Conservation (phyloP, 306 rosid genomes). For the Glycine tomentella region DNA sequence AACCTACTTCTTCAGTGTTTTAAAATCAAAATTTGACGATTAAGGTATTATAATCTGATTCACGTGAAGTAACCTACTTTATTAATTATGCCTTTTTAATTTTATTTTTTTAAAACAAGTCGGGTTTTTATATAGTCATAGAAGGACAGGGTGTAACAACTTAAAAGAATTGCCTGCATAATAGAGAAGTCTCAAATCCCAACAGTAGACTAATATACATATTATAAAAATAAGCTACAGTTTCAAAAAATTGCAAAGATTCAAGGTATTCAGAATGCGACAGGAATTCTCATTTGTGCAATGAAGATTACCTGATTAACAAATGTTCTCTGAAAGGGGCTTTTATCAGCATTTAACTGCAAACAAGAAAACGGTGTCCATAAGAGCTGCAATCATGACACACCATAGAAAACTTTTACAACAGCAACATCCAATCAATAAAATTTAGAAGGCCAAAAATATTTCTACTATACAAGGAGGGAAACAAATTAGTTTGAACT, state of each 20-base stretch:
- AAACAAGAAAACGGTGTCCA: slow-evolving; percentile 45
- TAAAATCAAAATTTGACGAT: too few species aligned
- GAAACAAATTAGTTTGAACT: slow-evolving; percentile 27
- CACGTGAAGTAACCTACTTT: too few species aligned
- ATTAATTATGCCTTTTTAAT: too few species aligned
- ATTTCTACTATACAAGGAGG: slow-evolving; percentile 29
- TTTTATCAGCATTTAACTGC: slow-evolving; percentile 98
- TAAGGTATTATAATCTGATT: too few species aligned
- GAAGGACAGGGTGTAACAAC: neutral
- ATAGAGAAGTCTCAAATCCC: slow-evolving; percentile 39
- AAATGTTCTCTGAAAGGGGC: slow-evolving; percentile 96
- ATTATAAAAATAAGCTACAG: slow-evolving; percentile 18
- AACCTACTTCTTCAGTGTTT: too few species aligned
- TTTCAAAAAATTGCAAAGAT: slow-evolving; percentile 18
- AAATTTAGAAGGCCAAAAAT: slow-evolving; percentile 31
- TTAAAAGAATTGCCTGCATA: slow-evolving; percentile 16
- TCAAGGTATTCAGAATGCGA: slow-evolving; percentile 36
- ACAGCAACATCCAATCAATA: slow-evolving; percentile 24
- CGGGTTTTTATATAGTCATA: neutral
- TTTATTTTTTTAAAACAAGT: too few species aligned
- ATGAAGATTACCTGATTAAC: slow-evolving; percentile 84
- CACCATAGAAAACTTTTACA: slow-evolving; percentile 9
- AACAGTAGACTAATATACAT: slow-evolving; percentile 29
- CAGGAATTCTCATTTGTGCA: slow-evolving; percentile 38
- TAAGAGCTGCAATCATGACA: slow-evolving; percentile 42